Conservation (phyloP, 768 basidiomycete genomes). For the Boletus subcaerulescens region DNA sequence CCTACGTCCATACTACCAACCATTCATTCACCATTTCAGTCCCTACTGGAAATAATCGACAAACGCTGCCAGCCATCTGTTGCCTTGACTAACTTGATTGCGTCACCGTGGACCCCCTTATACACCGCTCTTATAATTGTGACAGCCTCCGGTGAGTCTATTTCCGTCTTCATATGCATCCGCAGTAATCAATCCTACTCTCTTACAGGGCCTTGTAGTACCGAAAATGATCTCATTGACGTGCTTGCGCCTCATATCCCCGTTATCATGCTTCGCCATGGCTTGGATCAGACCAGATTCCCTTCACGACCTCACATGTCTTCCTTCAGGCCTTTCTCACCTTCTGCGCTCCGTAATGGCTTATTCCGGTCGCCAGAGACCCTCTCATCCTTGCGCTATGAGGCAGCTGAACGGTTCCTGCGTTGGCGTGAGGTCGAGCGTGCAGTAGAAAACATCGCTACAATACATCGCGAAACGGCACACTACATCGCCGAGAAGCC, state of each 20-base stretch:
- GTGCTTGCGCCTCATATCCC: constrained; percentile 53
- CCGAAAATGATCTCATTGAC: constrained; percentile 48
- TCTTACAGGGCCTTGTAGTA: constrained; percentile 24
- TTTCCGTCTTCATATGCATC: not conserved
- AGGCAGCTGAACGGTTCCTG: constrained; percentile 68
- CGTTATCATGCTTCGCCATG: constrained; percentile 50
- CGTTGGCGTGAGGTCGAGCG: constrained; percentile 71
- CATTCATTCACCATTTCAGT: constrained; percentile 56
- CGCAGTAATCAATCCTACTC: constrained; percentile 1
- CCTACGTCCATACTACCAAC: constrained; percentile 37
- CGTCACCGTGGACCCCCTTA: constrained; percentile 55
- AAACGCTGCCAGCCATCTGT: constrained; percentile 51
- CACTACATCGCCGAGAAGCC: constrained; percentile 19
- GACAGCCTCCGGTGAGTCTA: constrained; percentile 43
- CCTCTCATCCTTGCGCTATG: constrained; percentile 51
- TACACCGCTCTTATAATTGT: constrained; percentile 60
- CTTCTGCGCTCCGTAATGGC: constrained; percentile 51
- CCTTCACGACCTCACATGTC: constrained; percentile 42
- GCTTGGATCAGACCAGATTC: constrained; percentile 31
- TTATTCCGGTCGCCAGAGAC: constrained; percentile 66
- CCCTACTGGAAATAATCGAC: constrained; percentile 51
- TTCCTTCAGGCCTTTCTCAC: constrained; percentile 52
- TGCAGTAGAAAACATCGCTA: constrained; percentile 45
- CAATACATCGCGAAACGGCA: constrained; percentile 25
- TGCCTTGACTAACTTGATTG: constrained; percentile 49